Base-by-base conservation (phyloP, 2,329 filamentous ascomycete species). In the Penicillium sp. region DNA sequence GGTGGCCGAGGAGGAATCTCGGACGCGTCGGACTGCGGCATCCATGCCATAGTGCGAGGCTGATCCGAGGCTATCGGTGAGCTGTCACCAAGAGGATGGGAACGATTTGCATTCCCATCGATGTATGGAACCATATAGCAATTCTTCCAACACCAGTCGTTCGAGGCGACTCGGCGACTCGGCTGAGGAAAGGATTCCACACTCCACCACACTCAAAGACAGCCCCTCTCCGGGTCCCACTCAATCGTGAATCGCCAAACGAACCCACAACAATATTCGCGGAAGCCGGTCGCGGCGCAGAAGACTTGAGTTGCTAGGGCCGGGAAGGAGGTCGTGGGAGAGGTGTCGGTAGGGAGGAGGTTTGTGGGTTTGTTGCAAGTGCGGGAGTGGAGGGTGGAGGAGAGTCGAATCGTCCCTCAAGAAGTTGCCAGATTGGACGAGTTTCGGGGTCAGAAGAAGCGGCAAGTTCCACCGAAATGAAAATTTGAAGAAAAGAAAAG, bases 1-100 rank as follows among this genome's bases (percentile, higher is more conserved):
- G 80, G 74, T 53, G 79, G 75, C 59, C 80, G 74, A 68, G 75
- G 59, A 62, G 66, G 60, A 48, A 67, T 59, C 58, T 70, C 65
- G 47, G 71, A 65, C 58, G 66, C 63, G 54, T 71, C 64, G 58
- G 63, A 59, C 56, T 68, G 63, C 55, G 68, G 56, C 39, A 63
- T 67, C 72, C 73, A 74, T 61, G 71, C 64, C 73, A 75, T 75
- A 54, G 63, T 71, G 64, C 67, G 67, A 55, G 65, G 62, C 55
- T 67, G 66, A 59, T 66, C 64, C 64, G 68, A 68, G 63, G 69
- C 65, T 74, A 75, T 68, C 65, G 70, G 68, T 70, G 73, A 66
- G 58, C 68, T 58, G 67, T 70, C 70, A 76, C 69, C 69, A 66
- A 67, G 56, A 65, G 63, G 65, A 53, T 65, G 67, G 62, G 66